phyloP scores from a whole-genome alignment of 2,329 filamentous ascomycete species.

The Pestalotiopsis sp. region DNA sequence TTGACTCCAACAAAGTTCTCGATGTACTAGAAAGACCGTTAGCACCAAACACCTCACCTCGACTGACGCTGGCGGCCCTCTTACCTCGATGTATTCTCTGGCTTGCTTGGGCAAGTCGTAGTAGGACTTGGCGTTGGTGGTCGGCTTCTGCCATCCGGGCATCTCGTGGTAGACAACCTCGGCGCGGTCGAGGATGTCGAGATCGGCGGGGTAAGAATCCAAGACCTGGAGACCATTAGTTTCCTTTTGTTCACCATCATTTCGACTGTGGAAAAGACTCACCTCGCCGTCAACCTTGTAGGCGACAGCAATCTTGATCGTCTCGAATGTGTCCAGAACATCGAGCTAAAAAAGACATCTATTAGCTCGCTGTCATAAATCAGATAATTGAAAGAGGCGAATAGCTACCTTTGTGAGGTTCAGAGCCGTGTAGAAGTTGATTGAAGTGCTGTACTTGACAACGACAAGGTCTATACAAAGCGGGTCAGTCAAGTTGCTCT shows the following conservation, averaged over 20 bases:
- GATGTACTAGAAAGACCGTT: conserved; percentile 47
- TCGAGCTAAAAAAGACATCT: conserved; percentile 54
- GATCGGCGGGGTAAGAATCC: conserved; percentile 67
- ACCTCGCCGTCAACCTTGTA: conserved; percentile 56
- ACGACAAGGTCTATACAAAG: conserved; percentile 67
- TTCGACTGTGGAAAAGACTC: neutral
- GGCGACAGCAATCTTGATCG: conserved; percentile 73
- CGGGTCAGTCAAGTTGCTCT: neutral
- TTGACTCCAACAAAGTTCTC: conserved; percentile 67
- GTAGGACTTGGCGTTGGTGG: conserved; percentile 61
- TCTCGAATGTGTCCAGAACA: conserved; percentile 73
- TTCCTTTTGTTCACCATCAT: neutral
- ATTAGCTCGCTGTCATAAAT: conserved; percentile 34
- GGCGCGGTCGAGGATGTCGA: conserved; percentile 57
- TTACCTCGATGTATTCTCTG: conserved; percentile 62
- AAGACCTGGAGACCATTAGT: conserved; percentile 41
- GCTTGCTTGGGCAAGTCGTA: conserved; percentile 67
- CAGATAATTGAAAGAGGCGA: neutral
- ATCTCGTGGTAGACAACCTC: conserved; percentile 71
- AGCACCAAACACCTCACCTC: conserved; percentile 14
- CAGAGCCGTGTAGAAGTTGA: conserved; percentile 69
- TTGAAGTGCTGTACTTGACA: conserved; percentile 63
- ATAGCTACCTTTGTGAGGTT: conserved; percentile 55
- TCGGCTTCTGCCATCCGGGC: conserved; percentile 70
- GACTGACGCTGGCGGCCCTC: conserved; percentile 10